Base-by-base conservation (phyloP, 345 rosid species). In the Populus alba region DNA sequence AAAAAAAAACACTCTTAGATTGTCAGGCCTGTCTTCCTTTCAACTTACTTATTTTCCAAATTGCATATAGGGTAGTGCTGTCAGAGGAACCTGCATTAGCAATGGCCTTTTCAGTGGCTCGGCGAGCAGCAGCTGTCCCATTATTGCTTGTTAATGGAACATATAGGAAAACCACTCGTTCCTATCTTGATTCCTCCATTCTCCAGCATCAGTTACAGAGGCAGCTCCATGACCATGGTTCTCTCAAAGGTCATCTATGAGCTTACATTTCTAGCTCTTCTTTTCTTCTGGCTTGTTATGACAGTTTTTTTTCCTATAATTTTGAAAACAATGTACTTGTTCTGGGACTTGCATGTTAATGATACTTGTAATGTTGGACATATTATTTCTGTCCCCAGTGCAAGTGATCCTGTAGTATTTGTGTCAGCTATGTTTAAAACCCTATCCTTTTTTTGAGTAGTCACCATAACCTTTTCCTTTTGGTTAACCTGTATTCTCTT, bases 41-140 rank as follows among this genome's bases (percentile, higher is more conserved):
- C 43, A 70, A 70, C 70, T 73, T 67, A 38, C 78, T 2, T 35
- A 47, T 72, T 53, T 73, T 10, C 31, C 29, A 45, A 81, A 77
- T 76, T 79, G 41, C 57, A 31, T 87, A 70, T 82, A 96, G 99
- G 90, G 84, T 94, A 77, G 81, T 96, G 33, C 97, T 94, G 78
- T 91, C 99, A 13, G 99, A 96, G 86, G 99, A 96, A 88, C 95
- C 95, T 86, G 97, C 99, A 73, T 83, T 96, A 79, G 98, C 98
- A 78, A 96, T 96, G 99, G 99, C 98, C 69, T 94, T 96, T 84
- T 94, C 99, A 61, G 99, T 92, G 78, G 89, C 97, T 61, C 89
- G 98, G 63, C 88, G 98, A 83, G 98, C 99, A 81, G 97, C 99
- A 79, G 98, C 97, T 77, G 93, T 94, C 65, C 99, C 99, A 23